phyloP scores from a whole-genome alignment of 768 basidiomycete species.

The Nidularia sp. region DNA sequence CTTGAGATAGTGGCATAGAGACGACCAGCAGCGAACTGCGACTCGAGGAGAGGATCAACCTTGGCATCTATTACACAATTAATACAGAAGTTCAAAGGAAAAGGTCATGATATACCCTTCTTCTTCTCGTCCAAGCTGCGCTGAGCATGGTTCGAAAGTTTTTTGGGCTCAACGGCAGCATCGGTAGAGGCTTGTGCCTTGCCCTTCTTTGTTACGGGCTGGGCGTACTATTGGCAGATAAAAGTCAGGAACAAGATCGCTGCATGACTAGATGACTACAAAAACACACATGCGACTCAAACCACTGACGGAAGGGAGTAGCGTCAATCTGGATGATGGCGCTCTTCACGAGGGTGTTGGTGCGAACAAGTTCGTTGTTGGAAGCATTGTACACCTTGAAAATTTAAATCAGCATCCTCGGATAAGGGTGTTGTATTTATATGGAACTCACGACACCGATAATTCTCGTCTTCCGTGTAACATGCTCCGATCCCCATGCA shows the following conservation, averaged over 20 bases:
- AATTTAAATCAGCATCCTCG: conserved; percentile 2
- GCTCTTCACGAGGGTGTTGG: conserved; percentile 97
- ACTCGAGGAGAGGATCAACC: conserved; percentile 84
- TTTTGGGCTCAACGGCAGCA: conserved; percentile 56
- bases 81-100: no score
- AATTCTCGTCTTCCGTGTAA: conserved; percentile 93
- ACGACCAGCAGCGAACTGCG: conserved; percentile 91
- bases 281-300: conserved; percentile 88
- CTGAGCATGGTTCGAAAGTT: conserved; percentile 88
- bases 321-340: conserved; percentile 98
- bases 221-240: conserved; percentile 67
- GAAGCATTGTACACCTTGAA: conserved; percentile 94
- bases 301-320: conserved; percentile 99
- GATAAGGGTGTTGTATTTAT: not conserved
- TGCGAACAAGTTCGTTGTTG: conserved; percentile 99
- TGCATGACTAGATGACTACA: not conserved
- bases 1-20: conserved; percentile 91
- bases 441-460: conserved; percentile 83
- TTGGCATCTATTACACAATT: conserved; percentile 62
- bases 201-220: conserved; percentile 90
- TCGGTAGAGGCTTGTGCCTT: conserved; percentile 52
- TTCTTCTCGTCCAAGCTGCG: conserved; percentile 86
- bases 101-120: conserved; percentile 56
- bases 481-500: conserved; percentile 95
- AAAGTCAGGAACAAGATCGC: conserved; percentile 2